Base-by-base conservation (phyloP, 1,139 yeast species). In the Blastobotrys apis region DNA sequence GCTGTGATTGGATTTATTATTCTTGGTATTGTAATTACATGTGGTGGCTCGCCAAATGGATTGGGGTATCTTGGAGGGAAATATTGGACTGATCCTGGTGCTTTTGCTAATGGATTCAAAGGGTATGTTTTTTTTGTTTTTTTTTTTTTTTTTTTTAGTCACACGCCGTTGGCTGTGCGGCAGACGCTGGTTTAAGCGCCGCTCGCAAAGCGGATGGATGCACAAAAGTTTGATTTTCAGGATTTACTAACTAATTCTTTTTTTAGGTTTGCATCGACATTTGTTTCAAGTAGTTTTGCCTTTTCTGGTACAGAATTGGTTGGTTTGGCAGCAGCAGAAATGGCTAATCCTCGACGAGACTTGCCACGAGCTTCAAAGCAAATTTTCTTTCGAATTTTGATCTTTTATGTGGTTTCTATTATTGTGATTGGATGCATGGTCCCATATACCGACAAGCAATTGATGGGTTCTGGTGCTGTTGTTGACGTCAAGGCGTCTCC, bases 241-340 rank as follows among this genome's bases (percentile, higher is more conserved):
- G n/a, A n/a, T n/a, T n/a, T n/a, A n/a, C n/a, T n/a, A 16, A n/a
- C n/a, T n/a, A n/a, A n/a, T n/a, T n/a, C n/a, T n/a, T n/a, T n/a
- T n/a, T n/a, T n/a, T n/a, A n/a, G n/a, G n/a, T 39, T 39, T 29
- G 37, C 38, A 12, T 16, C 38, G 13, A n/a, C 22, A 17, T 39
- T 39, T 33, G 43, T 39, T 3, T 17, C 43, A 6, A 26, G 33
- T 20, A 26, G 34, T 39, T 87, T 86, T 65, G 80, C 95, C 2
- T 84, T 84, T 57, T 88, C 88, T 45, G 92, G 92, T 55, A 77
- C 83, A 47, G 94, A 85, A 67, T 73, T 82, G 56, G 81, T 81
- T 49, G 90, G 92, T 49, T 72, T 86, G 49, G 87, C 92, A 23
- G 88, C 94, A 34, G 86, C 90, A 13, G 94, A 85, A 65, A 80